A percentile compares a stretch with the other conserved stretches of the same genome.
Evolutionary conservation across 148 eudicot species (phyloP).

Genomic region (Camellia lanceoleosa): DNA sequence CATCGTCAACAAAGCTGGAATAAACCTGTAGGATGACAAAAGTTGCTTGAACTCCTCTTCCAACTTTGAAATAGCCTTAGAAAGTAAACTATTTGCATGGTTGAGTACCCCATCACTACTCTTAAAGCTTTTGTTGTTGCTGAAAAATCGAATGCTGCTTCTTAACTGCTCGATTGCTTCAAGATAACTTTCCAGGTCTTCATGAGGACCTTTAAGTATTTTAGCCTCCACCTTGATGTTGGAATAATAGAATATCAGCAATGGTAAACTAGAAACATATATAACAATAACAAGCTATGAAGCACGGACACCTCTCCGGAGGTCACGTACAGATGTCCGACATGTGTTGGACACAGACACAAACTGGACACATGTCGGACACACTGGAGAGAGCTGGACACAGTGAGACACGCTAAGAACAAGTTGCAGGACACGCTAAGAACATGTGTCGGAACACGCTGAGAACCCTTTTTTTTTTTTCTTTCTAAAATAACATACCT

Average conservation of each 20-base stretch:
- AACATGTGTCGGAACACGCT: no score
- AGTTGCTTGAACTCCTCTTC: conserved; percentile 94
- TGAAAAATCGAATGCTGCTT: conserved; percentile 69
- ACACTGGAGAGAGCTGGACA: no score
- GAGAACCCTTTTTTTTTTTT: no score
- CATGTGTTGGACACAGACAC: no score
- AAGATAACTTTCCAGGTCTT: conserved; percentile 91
- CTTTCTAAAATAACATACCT: no score
- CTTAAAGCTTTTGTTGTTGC: conserved; percentile 83
- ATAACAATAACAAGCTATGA: not conserved
- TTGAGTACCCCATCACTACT: conserved; percentile 85
- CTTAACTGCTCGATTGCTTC: conserved; percentile 94
- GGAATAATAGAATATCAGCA: not conserved
- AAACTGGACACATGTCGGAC: no score
- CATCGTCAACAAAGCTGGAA: conserved; percentile 1
- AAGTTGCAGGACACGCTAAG: no score
- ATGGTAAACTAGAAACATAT: not conserved
- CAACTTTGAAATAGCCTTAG: conserved; percentile 89
- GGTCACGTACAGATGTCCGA: no score
- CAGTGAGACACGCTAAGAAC: no score
- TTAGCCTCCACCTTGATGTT: conserved; percentile 82
- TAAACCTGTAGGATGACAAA: conserved; percentile 73
- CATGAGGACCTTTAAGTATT: conserved; percentile 96
- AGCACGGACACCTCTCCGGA: no score
- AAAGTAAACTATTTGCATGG: conserved; percentile 71